These are phyloP conservation scores for Neoboletus brunneissimus DNA, from an alignment of 768 basidiomycete genomes.

Conservation along the genomic window DNA sequence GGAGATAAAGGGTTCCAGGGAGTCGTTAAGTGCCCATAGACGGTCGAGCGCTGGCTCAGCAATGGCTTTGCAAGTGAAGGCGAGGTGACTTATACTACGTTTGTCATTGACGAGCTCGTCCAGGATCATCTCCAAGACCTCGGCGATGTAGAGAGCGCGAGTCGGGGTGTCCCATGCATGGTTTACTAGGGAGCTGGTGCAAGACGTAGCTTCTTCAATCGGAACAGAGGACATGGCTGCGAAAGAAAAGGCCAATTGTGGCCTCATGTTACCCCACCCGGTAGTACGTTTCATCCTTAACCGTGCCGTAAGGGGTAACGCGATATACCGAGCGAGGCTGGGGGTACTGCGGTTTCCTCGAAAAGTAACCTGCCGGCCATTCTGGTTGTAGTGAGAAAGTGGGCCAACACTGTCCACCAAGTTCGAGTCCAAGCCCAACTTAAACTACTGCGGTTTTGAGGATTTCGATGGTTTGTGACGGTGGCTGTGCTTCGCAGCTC, in stretches of 20 bases:
- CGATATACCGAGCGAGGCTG: neutral
- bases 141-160: slow-evolving; percentile 18
- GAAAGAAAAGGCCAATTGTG: neutral
- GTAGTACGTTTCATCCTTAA: neutral
- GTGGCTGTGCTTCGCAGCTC: slow-evolving; percentile 28
- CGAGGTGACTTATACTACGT: slow-evolving; percentile 16
- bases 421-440: neutral
- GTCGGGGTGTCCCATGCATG: neutral
- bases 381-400: neutral
- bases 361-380: neutral
- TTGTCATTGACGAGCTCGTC: slow-evolving; percentile 19
- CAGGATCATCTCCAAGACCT: slow-evolving; percentile 24
- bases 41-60: slow-evolving; percentile 22
- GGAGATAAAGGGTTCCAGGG: slow-evolving; percentile 24
- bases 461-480: neutral
- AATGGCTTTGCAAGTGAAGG: slow-evolving; percentile 20
- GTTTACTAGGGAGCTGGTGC: neutral
- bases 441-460: neutral
- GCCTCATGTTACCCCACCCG: neutral
- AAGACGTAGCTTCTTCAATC: neutral
- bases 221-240: slow-evolving; percentile 5
- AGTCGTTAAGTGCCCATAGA: slow-evolving; percentile 23
- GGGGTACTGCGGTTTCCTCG: neutral
- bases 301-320: slow-evolving; percentile 11
- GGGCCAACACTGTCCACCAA: neutral